Conservation (phyloP, 2,329 filamentous ascomycete genomes). For the Cladosporium oxysporum region DNA sequence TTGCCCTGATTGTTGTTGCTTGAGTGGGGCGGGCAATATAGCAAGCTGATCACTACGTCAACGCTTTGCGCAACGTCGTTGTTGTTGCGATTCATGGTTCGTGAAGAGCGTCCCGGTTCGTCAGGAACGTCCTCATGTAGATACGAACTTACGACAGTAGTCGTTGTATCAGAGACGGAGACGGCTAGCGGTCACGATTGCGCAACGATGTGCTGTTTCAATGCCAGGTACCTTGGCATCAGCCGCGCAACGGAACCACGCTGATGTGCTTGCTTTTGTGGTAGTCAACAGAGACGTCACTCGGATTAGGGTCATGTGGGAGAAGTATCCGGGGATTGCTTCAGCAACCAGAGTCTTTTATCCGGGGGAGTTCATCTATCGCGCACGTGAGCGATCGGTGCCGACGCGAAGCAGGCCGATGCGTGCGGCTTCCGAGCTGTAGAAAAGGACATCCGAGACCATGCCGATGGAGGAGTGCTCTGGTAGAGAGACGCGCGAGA, state of each 20-base stretch:
- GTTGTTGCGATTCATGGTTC: neutral
- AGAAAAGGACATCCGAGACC: neutral
- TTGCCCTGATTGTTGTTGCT: neutral
- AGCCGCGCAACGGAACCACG: neutral
- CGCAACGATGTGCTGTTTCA: neutral
- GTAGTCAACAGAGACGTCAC: neutral
- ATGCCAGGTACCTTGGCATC: neutral
- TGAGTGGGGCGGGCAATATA: neutral
- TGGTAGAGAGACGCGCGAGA: neutral
- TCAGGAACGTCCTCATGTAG: neutral
- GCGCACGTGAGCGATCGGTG: neutral
- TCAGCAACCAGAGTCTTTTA: neutral
- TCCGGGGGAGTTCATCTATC: neutral
- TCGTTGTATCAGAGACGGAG: neutral
- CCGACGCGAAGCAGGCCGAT: neutral
- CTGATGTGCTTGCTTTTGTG: neutral
- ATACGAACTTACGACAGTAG: neutral
- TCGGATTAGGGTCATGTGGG: neutral
- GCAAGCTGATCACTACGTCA: conserved; percentile 5
- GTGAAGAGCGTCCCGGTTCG: neutral
- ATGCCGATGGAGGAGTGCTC: neutral
- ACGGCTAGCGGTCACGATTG: neutral
- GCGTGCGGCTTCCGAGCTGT: neutral
- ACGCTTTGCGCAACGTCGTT: neutral
- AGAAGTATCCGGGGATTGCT: neutral